Evolutionary conservation across 176 grass and related monocot genomes (phyloP), one percentile per base, ranked within the genome.

Genomic region (Oropetium thomaeum): DNA sequence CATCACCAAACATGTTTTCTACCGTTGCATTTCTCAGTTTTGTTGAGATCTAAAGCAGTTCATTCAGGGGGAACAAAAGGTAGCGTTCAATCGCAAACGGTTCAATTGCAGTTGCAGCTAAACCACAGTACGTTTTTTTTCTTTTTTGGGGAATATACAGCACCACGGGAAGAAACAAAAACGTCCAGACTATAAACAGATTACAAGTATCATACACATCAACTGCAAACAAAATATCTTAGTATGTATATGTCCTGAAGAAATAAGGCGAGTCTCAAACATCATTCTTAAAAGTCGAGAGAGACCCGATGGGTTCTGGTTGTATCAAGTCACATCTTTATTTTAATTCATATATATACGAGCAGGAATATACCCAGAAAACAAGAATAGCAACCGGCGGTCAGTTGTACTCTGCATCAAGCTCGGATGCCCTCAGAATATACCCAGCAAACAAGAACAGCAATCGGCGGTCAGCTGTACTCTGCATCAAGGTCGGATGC

Each of bases 341-440:
- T 54, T 54, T 54, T 54, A 23, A 23, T 54, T 8, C 51, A 49
- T 20, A 51, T 51, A 54, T 23, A 23, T 54, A 25, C 25, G 49
- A 22, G 49, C n/a, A 54, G n/a, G 45, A 49, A 49, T 17, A 49
- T 19, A 26, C 52, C n/a, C 52, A 13, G 23, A 22, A 57, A 57
- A 27, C 53, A 57, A 57, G 52, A 55, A 55, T 1, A 39, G 5
- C 29, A 58, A 33, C 33, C 23, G 34, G 15, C 6, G 31, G 20
- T 55, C 52, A 26, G 52, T 55, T 26, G 23, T 26, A 26, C 52
- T 26, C 52, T 17, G 22, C 52, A 55, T 27, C 15, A 5, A 37
- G 1, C 23, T 32, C 17, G 17, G 14, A 55, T 55, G 47, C 2
- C 72, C 78, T 93, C 81, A 97, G 10, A 93, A 42, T 42, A 10